A percentile compares a stretch with the other conserved stretches of the same genome.
Conservation (phyloP, 768 basidiomycete species). For the Mycena indigotica region DNA sequence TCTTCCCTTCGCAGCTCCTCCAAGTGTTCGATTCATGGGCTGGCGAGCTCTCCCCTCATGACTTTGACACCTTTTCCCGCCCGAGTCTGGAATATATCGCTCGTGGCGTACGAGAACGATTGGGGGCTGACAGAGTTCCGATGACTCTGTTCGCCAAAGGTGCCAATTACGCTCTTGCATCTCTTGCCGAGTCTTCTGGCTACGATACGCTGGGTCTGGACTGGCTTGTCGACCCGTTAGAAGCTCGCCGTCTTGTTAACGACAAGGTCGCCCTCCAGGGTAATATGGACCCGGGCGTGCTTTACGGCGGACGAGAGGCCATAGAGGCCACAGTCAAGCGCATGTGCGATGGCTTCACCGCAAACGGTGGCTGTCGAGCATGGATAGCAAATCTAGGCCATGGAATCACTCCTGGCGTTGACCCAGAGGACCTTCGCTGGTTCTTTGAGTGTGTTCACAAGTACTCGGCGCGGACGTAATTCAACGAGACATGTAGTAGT, state of each 20-base stretch:
- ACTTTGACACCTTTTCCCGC: slow-evolving; percentile 82
- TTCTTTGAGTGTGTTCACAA: slow-evolving; percentile 90
- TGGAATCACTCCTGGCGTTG: slow-evolving; percentile 93
- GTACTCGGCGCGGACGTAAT: slow-evolving; percentile 52
- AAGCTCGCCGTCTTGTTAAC: slow-evolving; percentile 65
- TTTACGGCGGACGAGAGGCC: slow-evolving; percentile 84
- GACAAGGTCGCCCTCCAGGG: slow-evolving; percentile 79
- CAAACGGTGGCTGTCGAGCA: slow-evolving; percentile 54
- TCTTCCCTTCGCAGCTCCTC: slow-evolving; percentile 60
- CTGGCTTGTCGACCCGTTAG: slow-evolving; percentile 82
- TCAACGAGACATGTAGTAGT: slow-evolving; percentile 7
- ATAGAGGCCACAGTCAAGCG: slow-evolving; percentile 86
- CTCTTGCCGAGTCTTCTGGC: slow-evolving; percentile 61
- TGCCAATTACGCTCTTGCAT: slow-evolving; percentile 69
- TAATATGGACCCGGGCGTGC: slow-evolving; percentile 86
- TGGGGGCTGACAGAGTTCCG: slow-evolving; percentile 61
- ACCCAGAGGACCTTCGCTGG: slow-evolving; percentile 90
- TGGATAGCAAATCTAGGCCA: slow-evolving; percentile 99
- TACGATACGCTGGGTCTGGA: slow-evolving; percentile 93
- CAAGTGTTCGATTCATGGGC: slow-evolving; percentile 99
- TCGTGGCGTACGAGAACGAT: slow-evolving; percentile 59
- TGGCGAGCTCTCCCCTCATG: slow-evolving; percentile 85
- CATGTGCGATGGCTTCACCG: slow-evolving; percentile 77
- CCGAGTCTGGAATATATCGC: slow-evolving; percentile 79
- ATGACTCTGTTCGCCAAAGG: slow-evolving; percentile 97